Evolutionary conservation across 2,329 filamentous ascomycete genomes (phyloP).

Genomic region (Cladophialophora immunda): DNA sequence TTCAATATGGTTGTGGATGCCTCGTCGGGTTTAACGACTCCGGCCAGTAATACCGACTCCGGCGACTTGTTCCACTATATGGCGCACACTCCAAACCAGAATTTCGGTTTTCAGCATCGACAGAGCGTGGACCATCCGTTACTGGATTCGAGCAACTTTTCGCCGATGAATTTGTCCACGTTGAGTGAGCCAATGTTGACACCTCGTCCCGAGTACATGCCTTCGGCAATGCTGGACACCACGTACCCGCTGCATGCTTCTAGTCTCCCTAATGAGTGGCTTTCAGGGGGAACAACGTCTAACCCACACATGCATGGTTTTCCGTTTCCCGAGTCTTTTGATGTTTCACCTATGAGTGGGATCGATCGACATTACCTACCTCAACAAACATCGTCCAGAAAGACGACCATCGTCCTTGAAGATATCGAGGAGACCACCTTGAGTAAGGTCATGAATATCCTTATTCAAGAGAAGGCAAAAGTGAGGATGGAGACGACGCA

Average conservation of each 20-base stretch:
- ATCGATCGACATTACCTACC: background rate
- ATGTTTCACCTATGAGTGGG: slow-evolving; percentile 4
- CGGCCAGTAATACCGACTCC: background rate
- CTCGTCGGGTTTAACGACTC: background rate
- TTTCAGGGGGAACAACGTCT: background rate
- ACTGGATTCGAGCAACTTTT: slow-evolving; percentile 4
- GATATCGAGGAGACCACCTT: slow-evolving; percentile 14
- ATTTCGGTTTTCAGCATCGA: slow-evolving; percentile 1
- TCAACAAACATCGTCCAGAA: background rate
- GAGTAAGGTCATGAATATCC: slow-evolving; percentile 17
- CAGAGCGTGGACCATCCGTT: background rate
- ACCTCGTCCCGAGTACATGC: slow-evolving; percentile 8
- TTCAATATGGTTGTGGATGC: background rate
- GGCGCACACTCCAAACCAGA: background rate
- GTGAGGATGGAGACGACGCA: slow-evolving; percentile 15
- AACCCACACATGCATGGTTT: slow-evolving; percentile 10
- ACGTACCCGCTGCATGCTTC: slow-evolving; percentile 5
- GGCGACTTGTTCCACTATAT: slow-evolving; percentile 4
- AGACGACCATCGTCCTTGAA: slow-evolving; percentile 6
- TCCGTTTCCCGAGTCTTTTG: slow-evolving; percentile 13
- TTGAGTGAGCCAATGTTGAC: slow-evolving; percentile 10
- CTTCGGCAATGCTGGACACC: background rate
- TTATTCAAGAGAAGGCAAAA: slow-evolving; percentile 16
- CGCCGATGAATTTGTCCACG: slow-evolving; percentile 2
- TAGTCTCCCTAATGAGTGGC: slow-evolving; percentile 3